Evolutionary conservation across 192 early-diverging fungal genomes (phyloP).

Genomic region (Umbelopsis ramanniana): DNA sequence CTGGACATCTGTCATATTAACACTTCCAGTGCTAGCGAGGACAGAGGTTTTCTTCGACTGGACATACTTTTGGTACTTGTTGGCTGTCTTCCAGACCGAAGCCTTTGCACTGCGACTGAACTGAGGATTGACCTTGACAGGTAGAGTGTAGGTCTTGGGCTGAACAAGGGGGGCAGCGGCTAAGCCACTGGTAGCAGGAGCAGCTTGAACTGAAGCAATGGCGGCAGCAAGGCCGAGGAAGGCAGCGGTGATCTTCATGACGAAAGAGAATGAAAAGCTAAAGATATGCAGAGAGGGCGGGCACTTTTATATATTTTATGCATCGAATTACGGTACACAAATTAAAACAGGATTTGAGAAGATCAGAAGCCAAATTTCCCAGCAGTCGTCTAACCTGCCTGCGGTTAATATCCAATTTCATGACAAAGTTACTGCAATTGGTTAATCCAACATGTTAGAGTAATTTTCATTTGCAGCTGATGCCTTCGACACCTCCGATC

Average conservation of each 20-base stretch:
- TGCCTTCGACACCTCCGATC: not conserved
- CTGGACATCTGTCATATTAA: constrained; percentile 45
- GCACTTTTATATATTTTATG: not conserved
- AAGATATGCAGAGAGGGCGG: not conserved
- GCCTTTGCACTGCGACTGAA: constrained; percentile 22
- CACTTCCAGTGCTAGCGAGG: constrained; percentile 17
- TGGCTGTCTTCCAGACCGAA: constrained; percentile 6
- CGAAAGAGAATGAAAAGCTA: constrained; percentile 1
- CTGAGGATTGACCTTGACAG: not conserved
- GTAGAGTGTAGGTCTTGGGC: not conserved
- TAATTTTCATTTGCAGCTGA: not conserved
- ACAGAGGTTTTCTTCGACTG: not conserved
- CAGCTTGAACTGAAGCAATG: constrained; percentile 15
- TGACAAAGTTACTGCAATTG: constrained; percentile 15
- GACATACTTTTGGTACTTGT: constrained; percentile 2
- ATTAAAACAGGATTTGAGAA: not conserved
- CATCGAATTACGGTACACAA: not conserved
- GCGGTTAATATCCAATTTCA: not conserved
- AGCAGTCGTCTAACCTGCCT: too few relatives aligned
- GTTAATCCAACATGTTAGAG: constrained; percentile 3
- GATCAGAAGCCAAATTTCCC: not conserved
- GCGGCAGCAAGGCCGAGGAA: constrained; percentile 13
- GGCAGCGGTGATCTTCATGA: constrained; percentile 4
- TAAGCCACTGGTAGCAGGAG: not conserved
- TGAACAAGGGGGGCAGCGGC: constrained; percentile 1